Conservation (phyloP, 495 filamentous ascomycete species). For the Aspergillus panamensis region DNA sequence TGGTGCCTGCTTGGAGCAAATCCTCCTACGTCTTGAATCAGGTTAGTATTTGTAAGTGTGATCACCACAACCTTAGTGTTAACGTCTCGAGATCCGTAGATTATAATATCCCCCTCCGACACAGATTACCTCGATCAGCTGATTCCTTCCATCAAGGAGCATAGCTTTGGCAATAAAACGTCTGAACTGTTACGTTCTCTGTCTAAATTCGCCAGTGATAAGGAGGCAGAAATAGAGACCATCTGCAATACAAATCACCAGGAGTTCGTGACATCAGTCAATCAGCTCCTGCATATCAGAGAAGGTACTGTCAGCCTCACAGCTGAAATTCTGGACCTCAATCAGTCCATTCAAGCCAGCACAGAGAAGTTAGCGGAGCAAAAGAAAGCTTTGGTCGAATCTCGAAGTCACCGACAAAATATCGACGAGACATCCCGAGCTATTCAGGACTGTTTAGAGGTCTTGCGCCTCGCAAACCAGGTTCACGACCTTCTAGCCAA, state of each 20-base stretch:
- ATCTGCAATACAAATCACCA: conserved; percentile 96
- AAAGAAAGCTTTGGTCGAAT: conserved; percentile 90
- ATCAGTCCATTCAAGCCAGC: conserved; percentile 91
- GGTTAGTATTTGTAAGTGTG: conserved; percentile 19
- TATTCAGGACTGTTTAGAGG: conserved; percentile 85
- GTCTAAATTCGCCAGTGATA: conserved; percentile 73
- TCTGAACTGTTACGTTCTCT: conserved; percentile 72
- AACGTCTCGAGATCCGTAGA: conserved; percentile 47
- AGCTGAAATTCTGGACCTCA: conserved; percentile 85
- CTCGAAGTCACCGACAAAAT: conserved; percentile 86
- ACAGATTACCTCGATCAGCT: conserved; percentile 92
- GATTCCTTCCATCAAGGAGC: conserved; percentile 88
- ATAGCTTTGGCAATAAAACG: conserved; percentile 69
- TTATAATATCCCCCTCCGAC: conserved; percentile 87
- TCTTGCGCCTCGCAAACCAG: conserved; percentile 88
- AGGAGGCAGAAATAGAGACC: conserved; percentile 87
- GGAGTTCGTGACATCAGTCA: conserved; percentile 90
- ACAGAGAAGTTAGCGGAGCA: conserved; percentile 92
- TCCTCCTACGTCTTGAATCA: conserved; percentile 42
- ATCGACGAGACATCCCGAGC: conserved; percentile 91
- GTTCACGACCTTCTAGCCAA: conserved; percentile 84
- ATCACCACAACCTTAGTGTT: background rate
- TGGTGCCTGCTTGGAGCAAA: conserved; percentile 30
- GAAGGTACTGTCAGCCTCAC: conserved; percentile 85
- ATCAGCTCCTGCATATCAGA: conserved; percentile 83